Evolutionary conservation across 208 protist species (phyloP).

Genomic region (Crithidia thermophila): DNA sequence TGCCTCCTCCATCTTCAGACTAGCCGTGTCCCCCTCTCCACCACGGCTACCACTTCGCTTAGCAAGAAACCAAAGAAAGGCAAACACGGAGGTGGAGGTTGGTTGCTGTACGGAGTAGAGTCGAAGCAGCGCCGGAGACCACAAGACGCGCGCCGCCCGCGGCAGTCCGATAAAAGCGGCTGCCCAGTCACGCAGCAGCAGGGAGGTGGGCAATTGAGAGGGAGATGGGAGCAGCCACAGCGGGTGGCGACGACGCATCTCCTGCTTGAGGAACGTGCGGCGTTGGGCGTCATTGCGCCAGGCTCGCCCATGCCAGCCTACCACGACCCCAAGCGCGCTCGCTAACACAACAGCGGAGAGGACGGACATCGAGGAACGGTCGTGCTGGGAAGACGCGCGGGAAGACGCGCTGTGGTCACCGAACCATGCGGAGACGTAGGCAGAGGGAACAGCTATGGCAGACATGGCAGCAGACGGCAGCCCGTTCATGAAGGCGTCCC

Average conservation of each 20-base stretch:
- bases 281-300: conserved; percentile 5
- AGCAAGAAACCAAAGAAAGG: not conserved
- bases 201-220: not conserved
- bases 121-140: conserved; percentile 17
- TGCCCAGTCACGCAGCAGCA: not conserved
- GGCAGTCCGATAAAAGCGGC: conserved; percentile 13
- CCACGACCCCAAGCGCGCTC: not conserved
- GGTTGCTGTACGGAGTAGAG: conserved; percentile 1
- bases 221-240: conserved; percentile 37
- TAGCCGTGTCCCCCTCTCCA: not conserved
- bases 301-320: conserved; percentile 5
- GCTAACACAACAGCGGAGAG: not conserved
- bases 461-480: no score
- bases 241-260: conserved; percentile 23
- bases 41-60: not conserved
- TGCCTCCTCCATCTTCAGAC: not conserved
- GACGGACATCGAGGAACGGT: no score
- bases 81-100: no score
- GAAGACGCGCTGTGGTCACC: no score
- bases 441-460: no score
- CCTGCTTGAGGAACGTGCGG: not conserved
- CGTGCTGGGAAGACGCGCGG: no score
- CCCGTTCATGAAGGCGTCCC: no score
- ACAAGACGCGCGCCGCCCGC: conserved; percentile 9
- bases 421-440: no score